Conservation (phyloP, 2,329 filamentous ascomycete genomes). For the Dichotomopilus funicola region DNA sequence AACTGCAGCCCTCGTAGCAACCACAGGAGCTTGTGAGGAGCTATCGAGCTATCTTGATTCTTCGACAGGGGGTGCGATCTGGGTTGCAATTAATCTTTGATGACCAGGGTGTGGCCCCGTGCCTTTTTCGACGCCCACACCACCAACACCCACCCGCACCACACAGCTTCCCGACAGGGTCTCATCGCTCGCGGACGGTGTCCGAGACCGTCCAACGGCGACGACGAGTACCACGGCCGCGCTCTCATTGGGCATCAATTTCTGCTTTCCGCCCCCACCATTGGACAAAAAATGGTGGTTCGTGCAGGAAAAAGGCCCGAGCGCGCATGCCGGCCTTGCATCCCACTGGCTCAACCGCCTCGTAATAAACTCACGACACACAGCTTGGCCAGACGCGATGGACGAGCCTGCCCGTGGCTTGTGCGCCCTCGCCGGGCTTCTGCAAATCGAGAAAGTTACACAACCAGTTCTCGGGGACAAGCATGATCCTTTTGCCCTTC, state of each 20-base stretch:
- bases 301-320: constrained; percentile 30
- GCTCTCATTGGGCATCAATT: constrained; percentile 34
- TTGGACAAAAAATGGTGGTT: constrained; percentile 36
- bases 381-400: constrained; percentile 1
- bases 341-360: constrained; percentile 38
- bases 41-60: too few species aligned
- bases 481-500: too few species aligned
- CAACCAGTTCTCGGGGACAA: too few species aligned
- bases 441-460: not conserved
- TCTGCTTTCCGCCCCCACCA: constrained; percentile 27
- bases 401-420: constrained; percentile 9
- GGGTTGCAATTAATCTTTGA: not conserved
- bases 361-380: constrained; percentile 24
- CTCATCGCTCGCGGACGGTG: not conserved
- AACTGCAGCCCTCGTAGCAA: too few species aligned
- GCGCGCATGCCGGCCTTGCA: constrained; percentile 34
- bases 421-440: constrained; percentile 9
- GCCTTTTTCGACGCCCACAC: not conserved
- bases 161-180: not conserved
- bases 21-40: too few species aligned
- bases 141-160: too few species aligned
- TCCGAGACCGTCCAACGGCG: constrained; percentile 6
- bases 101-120: not conserved
- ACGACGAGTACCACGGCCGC: constrained; percentile 20
- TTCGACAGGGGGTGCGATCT: constrained; percentile 1